Evolutionary conservation across 495 filamentous ascomycete genomes (phyloP), one percentile per base, ranked within the genome.

Genomic region (Pyrenopolyporus hunteri): DNA sequence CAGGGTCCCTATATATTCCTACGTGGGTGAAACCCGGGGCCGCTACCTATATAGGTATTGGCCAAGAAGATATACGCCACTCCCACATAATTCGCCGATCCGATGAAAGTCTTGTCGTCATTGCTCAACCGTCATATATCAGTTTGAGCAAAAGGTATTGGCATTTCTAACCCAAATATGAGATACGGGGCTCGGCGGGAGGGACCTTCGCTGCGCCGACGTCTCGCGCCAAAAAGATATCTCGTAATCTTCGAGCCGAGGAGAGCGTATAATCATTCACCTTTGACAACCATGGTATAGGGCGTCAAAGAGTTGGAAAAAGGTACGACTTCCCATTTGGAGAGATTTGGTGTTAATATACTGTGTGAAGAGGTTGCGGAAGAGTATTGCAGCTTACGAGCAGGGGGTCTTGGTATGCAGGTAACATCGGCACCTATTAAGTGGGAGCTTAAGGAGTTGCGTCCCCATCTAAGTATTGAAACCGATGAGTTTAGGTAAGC

Each of bases 401-500:
- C n/a, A 22, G 7, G 37, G 17, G 37, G 37, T 20, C n/a, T n/a
- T 40, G 17, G 25, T 32, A 57, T 57, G 46, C 47, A 52, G n/a
- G 44, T 51, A 19, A 42, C 53, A 50, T 53, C 33, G 39, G 22
- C 45, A 45, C 23, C 32, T 36, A 45, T 39, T 45, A 33, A 53
- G 46, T 51, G 32, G 29, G 25, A 56, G 45, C 45, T 37, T 37
- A n/a, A 56, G 45, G 45, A 32, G 13, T 19, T 39, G 11, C 22
- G 26, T 45, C 58, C 46, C 19, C 39, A 55, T 48, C 14, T 7
- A 16, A 62, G 42, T 16, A 42, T 47, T 44, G 33, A 46, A 62
- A 53, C 50, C 28, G 40, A 63, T 29, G 43, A 46, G 42, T 25
- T 63, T 63, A 63, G 31, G 47, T 63, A 53, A 63, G 47, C 31